A percentile compares a stretch with the other conserved stretches of the same genome.
Evolutionary conservation across 1,139 yeast genomes (phyloP).

Genomic region (Schwanniomyces etchellsii): DNA sequence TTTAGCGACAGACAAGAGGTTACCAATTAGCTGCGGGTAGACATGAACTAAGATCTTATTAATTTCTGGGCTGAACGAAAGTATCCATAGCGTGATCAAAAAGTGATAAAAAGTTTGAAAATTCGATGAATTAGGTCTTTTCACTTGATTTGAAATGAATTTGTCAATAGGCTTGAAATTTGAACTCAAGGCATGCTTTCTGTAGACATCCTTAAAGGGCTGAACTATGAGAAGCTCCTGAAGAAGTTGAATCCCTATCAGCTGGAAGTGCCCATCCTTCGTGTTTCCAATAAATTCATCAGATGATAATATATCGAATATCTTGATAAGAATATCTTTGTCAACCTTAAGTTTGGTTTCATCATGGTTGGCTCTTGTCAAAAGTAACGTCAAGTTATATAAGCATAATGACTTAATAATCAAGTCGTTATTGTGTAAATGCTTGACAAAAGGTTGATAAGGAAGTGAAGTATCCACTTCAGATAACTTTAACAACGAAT

Average conservation of each 20-base stretch:
- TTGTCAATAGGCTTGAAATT: constrained; percentile 52
- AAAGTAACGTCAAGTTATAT: constrained; percentile 39
- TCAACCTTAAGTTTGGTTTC: constrained; percentile 11
- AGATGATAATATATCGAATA: constrained; percentile 39
- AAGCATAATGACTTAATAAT: constrained; percentile 42
- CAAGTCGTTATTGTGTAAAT: constrained; percentile 42
- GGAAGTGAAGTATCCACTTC: constrained; percentile 47
- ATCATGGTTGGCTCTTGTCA: constrained; percentile 21
- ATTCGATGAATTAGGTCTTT: constrained; percentile 47
- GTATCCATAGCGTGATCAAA: constrained; percentile 75
- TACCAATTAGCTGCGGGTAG: constrained; percentile 55
- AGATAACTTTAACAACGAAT: constrained; percentile 40
- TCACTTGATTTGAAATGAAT: constrained; percentile 27
- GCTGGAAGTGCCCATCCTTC: constrained; percentile 49
- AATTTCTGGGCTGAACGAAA: constrained; percentile 63
- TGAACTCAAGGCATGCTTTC: constrained; percentile 42
- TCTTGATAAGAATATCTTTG: constrained; percentile 32
- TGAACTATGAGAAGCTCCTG: constrained; percentile 58
- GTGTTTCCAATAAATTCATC: constrained; percentile 39
- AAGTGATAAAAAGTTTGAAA: constrained; percentile 83
- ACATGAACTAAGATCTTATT: constrained; percentile 51
- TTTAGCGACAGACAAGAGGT: constrained; percentile 46
- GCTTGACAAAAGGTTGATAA: constrained; percentile 49
- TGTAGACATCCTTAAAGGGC: constrained; percentile 53
- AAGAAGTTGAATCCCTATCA: constrained; percentile 61